Evolutionary conservation across 768 basidiomycete species (phyloP).

Genomic region (Sporobolomyces phaffii): DNA sequence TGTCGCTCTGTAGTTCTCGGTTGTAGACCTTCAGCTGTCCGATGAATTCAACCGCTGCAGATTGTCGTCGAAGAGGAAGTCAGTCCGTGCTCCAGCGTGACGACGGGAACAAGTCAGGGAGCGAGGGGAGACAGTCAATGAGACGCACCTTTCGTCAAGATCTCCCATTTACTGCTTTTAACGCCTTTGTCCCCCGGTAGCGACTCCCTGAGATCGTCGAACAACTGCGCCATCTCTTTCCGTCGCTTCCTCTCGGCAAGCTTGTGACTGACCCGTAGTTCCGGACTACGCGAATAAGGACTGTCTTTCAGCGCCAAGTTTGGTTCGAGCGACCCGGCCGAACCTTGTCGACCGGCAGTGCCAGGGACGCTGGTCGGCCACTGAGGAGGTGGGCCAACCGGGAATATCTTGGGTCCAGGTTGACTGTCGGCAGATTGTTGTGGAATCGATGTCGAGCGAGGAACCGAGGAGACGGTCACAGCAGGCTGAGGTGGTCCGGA

Average conservation of each 20-base stretch:
- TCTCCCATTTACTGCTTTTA: slow-evolving; percentile 99
- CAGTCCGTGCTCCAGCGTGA: no score
- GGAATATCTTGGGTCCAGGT: not conserved
- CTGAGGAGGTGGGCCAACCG: slow-evolving; percentile 4
- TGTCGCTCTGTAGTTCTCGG: slow-evolving; percentile 23
- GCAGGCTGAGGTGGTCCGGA: not conserved
- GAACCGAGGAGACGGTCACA: not conserved
- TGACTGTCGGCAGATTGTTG: slow-evolving; percentile 4
- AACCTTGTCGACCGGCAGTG: not conserved
- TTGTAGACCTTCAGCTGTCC: slow-evolving; percentile 26
- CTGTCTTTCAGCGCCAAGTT: slow-evolving; percentile 43
- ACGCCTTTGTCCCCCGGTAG: slow-evolving; percentile 82
- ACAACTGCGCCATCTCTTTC: slow-evolving; percentile 98
- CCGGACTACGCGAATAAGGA: slow-evolving; percentile 91
- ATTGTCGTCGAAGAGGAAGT: no score
- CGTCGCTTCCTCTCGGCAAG: slow-evolving; percentile 92
- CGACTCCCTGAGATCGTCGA: slow-evolving; percentile 89
- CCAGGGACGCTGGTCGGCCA: not conserved
- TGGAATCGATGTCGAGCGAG: not conserved
- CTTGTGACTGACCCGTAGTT: slow-evolving; percentile 90
- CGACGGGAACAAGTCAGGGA: no score
- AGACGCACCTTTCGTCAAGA: slow-evolving; percentile 79
- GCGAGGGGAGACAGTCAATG: not conserved
- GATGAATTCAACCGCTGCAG: slow-evolving; percentile 41
- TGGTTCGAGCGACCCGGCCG: slow-evolving; percentile 27